Evolutionary conservation across 352 stramenopile genomes (phyloP).

Genomic region (Phytophthora sp.): DNA sequence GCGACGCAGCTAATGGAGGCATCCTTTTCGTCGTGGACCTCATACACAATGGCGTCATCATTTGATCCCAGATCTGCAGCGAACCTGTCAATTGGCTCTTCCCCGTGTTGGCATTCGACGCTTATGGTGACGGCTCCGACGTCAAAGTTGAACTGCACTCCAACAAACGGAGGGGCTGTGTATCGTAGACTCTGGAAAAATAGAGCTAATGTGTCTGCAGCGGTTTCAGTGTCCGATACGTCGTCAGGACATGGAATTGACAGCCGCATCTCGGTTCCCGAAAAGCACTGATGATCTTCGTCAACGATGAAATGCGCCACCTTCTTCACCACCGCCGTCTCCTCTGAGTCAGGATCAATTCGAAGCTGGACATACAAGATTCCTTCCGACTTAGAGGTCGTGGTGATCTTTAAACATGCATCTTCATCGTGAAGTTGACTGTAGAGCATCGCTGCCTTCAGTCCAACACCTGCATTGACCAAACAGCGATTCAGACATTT

Average conservation of each 20-base stretch:
- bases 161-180: slow-evolving; percentile 52
- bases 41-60: slow-evolving; percentile 54
- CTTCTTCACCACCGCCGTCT: slow-evolving; percentile 65
- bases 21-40: slow-evolving; percentile 30
- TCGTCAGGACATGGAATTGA: slow-evolving; percentile 52
- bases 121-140: slow-evolving; percentile 39
- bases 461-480: slow-evolving; percentile 53
- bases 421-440: slow-evolving; percentile 53
- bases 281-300: slow-evolving; percentile 72
- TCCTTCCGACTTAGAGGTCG: slow-evolving; percentile 60
- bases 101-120: slow-evolving; percentile 41
- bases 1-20: slow-evolving; percentile 58
- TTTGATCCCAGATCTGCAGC: slow-evolving; percentile 43
- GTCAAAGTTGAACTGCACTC: slow-evolving; percentile 66
- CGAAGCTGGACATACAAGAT: slow-evolving; percentile 74
- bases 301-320: slow-evolving; percentile 64
- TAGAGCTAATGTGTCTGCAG: slow-evolving; percentile 50
- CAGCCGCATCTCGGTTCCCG: slow-evolving; percentile 80
- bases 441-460: slow-evolving; percentile 82
- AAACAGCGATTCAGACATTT: too few species aligned
- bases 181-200: slow-evolving; percentile 83
- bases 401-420: slow-evolving; percentile 65
- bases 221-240: slow-evolving; percentile 45
- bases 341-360: slow-evolving; percentile 67
- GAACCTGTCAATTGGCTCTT: slow-evolving; percentile 71